Evolutionary conservation across 2,329 filamentous ascomycete species (phyloP).

Genomic region (Tolypocladium pustulatum): DNA sequence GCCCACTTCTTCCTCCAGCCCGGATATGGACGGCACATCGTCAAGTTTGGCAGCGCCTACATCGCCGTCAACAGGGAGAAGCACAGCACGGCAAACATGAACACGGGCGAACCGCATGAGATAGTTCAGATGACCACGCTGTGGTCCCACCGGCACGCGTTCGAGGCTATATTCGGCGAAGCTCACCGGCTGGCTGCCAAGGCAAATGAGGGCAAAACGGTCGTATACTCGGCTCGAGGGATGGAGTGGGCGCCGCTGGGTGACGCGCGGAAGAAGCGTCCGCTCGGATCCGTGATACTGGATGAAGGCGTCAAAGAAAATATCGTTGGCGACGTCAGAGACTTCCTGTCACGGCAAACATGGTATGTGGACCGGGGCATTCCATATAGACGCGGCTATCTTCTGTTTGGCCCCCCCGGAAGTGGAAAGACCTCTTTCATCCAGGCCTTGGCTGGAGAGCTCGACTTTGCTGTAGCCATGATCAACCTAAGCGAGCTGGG

Average conservation of each 20-base stretch:
- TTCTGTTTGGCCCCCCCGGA: constrained; percentile 80
- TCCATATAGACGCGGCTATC: constrained; percentile 80
- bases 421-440: constrained; percentile 96
- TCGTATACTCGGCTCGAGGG: constrained; percentile 78
- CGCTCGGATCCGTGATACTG: constrained; percentile 77
- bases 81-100: constrained; percentile 69
- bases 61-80: constrained; percentile 81
- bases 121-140: constrained; percentile 86
- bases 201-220: constrained; percentile 82
- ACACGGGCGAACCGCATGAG: constrained; percentile 85
- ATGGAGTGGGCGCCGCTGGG: constrained; percentile 81
- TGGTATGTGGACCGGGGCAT: constrained; percentile 96
- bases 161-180: constrained; percentile 81
- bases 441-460: constrained; percentile 81
- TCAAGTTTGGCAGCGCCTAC: constrained; percentile 79
- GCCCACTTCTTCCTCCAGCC: constrained; percentile 84
- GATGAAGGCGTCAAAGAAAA: constrained; percentile 74
- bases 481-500: constrained; percentile 84
- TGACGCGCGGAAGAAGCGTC: constrained; percentile 74
- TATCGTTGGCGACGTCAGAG: constrained; percentile 69
- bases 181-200: constrained; percentile 71
- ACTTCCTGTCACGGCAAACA: constrained; percentile 66
- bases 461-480: constrained; percentile 89
- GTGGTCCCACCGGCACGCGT: constrained; percentile 79
- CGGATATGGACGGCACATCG: constrained; percentile 78